These are phyloP conservation scores for Pyrenophora graminea DNA, from an alignment of 2,329 filamentous ascomycete genomes.

Conservation along the genomic window DNA sequence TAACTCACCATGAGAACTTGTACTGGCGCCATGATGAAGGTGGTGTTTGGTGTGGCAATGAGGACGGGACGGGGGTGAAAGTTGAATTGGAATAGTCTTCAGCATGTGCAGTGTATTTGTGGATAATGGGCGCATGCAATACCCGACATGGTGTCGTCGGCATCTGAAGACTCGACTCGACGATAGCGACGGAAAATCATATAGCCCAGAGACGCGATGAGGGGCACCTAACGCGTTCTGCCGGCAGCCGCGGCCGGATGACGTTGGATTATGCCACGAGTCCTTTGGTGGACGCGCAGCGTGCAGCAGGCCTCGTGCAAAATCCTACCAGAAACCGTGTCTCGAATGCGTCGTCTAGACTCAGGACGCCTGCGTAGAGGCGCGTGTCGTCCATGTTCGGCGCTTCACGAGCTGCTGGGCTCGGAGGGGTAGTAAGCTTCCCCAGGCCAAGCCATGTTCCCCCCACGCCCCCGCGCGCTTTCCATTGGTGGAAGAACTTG, in stretches of 20 bases:
- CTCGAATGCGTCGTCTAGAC: no score
- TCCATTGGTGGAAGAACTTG: constrained; percentile 40
- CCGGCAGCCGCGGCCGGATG: constrained; percentile 38
- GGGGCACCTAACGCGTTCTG: constrained; percentile 35
- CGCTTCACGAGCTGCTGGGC: no score
- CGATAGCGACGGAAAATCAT: constrained; percentile 36
- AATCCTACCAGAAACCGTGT: no score
- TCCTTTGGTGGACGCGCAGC: not conserved
- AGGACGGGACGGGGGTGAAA: not conserved
- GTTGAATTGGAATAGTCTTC: constrained; percentile 9
- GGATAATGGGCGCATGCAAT: constrained; percentile 7
- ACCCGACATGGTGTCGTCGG: constrained; percentile 24
- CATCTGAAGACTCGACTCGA: constrained; percentile 20
- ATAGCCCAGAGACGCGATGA: constrained; percentile 24
- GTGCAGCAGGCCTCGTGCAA: no score
- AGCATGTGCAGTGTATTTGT: constrained; percentile 4
- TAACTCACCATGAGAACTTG: constrained; percentile 53
- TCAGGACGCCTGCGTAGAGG: no score
- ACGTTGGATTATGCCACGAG: constrained; percentile 10
- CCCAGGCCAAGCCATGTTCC: constrained; percentile 40
- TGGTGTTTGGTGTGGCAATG: not conserved
- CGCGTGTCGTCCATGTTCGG: not conserved
- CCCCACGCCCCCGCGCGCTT: constrained; percentile 30
- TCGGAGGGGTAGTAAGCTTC: constrained; percentile 26
- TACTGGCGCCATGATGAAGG: constrained; percentile 51